phyloP scores from a whole-genome alignment of 371 early-diverging fungal species.

The Dichotomocladium elegans region DNA sequence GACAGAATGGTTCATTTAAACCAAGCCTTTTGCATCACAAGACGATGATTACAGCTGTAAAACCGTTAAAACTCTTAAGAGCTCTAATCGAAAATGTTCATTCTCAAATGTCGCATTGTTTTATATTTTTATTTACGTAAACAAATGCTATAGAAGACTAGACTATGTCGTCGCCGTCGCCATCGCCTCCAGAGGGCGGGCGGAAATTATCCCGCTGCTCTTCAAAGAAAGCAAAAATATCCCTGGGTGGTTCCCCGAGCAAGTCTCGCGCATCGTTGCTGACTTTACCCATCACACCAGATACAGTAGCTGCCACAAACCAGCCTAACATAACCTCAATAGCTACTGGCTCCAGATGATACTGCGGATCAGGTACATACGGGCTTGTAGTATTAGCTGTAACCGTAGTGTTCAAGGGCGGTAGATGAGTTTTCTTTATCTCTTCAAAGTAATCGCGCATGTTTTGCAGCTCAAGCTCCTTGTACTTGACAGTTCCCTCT shows the following conservation, averaged over 20 bases:
- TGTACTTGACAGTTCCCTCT: slow-evolving; percentile 3
- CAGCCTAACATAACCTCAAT: slow-evolving; percentile 9
- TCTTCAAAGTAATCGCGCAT: slow-evolving; percentile 6
- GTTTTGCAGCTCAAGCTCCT: neutral
- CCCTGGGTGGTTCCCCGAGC: slow-evolving; percentile 9
- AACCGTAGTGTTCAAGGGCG: neutral
- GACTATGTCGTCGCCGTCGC: neutral
- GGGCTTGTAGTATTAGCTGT: neutral
- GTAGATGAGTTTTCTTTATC: neutral
- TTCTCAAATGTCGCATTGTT: too few relatives aligned
- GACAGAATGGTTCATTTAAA: too few relatives aligned
- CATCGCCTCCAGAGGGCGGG: slow-evolving; percentile 2
- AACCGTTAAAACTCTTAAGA: too few relatives aligned
- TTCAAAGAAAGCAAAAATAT: slow-evolving; percentile 9
- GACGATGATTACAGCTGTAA: too few relatives aligned
- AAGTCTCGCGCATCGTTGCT: slow-evolving; percentile 10
- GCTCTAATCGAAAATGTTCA: too few relatives aligned
- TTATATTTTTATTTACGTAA: too few relatives aligned
- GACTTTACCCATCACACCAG: neutral
- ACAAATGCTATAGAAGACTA: too few relatives aligned
- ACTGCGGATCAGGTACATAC: neutral
- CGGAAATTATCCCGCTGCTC: slow-evolving; percentile 10
- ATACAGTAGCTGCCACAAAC: neutral
- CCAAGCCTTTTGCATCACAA: too few relatives aligned
- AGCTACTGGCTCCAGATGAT: neutral